phyloP scores from a whole-genome alignment of 169 alveolate genomes.

The Eimeria falciformis region DNA sequence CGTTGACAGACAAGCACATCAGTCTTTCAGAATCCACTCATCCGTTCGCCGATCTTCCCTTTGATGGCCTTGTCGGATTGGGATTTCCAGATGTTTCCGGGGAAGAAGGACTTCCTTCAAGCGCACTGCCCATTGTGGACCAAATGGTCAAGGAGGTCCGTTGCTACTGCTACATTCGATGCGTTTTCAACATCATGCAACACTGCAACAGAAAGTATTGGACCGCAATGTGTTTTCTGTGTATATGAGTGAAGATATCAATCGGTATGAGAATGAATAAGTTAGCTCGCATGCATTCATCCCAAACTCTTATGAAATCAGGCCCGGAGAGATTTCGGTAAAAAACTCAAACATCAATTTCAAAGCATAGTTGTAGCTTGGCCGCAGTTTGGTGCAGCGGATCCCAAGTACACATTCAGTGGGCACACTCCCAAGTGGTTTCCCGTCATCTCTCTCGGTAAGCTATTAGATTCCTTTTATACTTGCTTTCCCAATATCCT shows the following conservation, averaged over 20 bases:
- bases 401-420: constrained; percentile 88
- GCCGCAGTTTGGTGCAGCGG: constrained; percentile 90
- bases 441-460: constrained; percentile 90
- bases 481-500: neutral
- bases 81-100: constrained; percentile 91
- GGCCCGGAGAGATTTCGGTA: constrained; percentile 81
- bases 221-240: constrained; percentile 90
- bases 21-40: constrained; percentile 85
- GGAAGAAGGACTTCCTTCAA: constrained; percentile 76
- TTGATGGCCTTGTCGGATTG: constrained; percentile 95
- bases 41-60: constrained; percentile 93
- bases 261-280: constrained; percentile 72
- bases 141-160: constrained; percentile 84
- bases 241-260: constrained; percentile 86
- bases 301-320: constrained; percentile 65
- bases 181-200: neutral
- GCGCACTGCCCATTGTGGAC: constrained; percentile 85
- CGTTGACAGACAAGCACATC: neutral
- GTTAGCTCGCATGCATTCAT: neutral
- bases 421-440: constrained; percentile 92
- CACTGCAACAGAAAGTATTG: constrained; percentile 79
- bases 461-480: constrained; percentile 17
- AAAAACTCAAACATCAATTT: neutral
- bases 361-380: constrained; percentile 65
- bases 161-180: neutral